Evolutionary conservation across 2,329 filamentous ascomycete species (phyloP), one percentile per base, ranked within the genome.

Genomic region (Ophiostoma angusticollis): DNA sequence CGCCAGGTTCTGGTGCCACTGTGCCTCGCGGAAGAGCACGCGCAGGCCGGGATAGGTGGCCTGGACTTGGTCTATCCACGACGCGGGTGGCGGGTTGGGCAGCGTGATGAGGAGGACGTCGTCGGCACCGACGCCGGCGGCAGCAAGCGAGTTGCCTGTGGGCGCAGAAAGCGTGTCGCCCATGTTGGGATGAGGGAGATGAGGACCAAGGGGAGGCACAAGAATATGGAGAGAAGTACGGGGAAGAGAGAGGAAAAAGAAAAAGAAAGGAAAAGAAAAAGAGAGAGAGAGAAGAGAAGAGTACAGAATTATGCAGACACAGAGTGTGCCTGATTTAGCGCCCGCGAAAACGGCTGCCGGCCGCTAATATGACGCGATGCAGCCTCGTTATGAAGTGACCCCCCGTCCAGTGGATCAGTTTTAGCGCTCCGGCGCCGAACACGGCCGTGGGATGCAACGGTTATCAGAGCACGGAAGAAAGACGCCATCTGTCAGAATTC

Each of bases 81-180:
- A 53, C 0, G 50, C 25, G 0, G 63, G 52, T 0, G 56, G 53
- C 2, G 51, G 46, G 35, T 47, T 51, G 0, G 58, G 56, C 3
- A 56, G 46, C 6, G 68, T 45, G 36, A 69, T 49, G 18, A 72
- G 46, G 19, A 71, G 60, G 45, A 65, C 65, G 52, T 72, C 67
- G 31, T 64, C 65, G 33, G n/a, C n/a, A n/a, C 55, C 55, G 32
- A 70, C 41, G 25, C 61, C 60, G 44, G 45, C 31, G 28, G 25
- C 25, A n/a, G n/a, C n/a, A n/a, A n/a, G n/a, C n/a, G n/a, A n/a
- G n/a, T n/a, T n/a, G n/a, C n/a, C n/a, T n/a, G n/a, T n/a, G n/a
- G n/a, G n/a, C n/a, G n/a, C n/a, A n/a, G n/a, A n/a, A n/a, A n/a
- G n/a, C n/a, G n/a, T n/a, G n/a, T n/a, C n/a, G n/a, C n/a, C n/a